Evolutionary conservation across 2,329 filamentous ascomycete genomes (phyloP).

Genomic region (Phaeosphaeriaceae sp.): DNA sequence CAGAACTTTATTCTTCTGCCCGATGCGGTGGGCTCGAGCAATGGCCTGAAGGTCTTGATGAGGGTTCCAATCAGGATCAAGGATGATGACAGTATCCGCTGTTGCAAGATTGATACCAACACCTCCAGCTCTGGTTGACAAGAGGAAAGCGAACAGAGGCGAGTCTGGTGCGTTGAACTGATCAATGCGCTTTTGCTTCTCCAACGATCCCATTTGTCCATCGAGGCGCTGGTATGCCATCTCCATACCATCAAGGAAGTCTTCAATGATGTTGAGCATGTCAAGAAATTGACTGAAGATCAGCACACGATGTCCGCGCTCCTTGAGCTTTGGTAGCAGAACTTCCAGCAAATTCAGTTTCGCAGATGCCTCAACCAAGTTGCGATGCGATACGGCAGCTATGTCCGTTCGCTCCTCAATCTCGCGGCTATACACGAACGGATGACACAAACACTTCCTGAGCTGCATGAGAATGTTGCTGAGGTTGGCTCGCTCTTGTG

Average conservation of each 20-base stretch:
- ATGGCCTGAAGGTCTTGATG: conserved; percentile 97
- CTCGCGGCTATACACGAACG: conserved; percentile 88
- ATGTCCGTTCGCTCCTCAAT: conserved; percentile 83
- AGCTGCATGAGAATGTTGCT: conserved; percentile 97
- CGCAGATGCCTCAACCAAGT: conserved; percentile 87
- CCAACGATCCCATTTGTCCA: conserved; percentile 77
- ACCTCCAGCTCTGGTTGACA: conserved; percentile 93
- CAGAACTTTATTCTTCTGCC: conserved; percentile 93
- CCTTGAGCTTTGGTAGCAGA: conserved; percentile 85
- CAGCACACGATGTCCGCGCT: conserved; percentile 86
- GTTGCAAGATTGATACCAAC: conserved; percentile 98
- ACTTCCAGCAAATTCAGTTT: conserved; percentile 85
- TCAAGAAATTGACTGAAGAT: conserved; percentile 96
- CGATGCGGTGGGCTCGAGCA: conserved; percentile 92
- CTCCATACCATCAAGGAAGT: conserved; percentile 81
- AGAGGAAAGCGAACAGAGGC: conserved; percentile 83
- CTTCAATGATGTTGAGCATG: conserved; percentile 87
- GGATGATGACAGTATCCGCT: conserved; percentile 96
- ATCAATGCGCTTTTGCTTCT: conserved; percentile 95
- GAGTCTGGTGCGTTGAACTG: conserved; percentile 88
- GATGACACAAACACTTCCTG: conserved; percentile 92
- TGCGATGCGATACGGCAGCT: conserved; percentile 70
- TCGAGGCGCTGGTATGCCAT: conserved; percentile 82
- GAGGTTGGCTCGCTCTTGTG: conserved; percentile 76
- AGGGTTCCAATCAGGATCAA: conserved; percentile 96